Evolutionary conservation across 257 asterid species (phyloP).

Genomic region (Primulina eburnea): DNA sequence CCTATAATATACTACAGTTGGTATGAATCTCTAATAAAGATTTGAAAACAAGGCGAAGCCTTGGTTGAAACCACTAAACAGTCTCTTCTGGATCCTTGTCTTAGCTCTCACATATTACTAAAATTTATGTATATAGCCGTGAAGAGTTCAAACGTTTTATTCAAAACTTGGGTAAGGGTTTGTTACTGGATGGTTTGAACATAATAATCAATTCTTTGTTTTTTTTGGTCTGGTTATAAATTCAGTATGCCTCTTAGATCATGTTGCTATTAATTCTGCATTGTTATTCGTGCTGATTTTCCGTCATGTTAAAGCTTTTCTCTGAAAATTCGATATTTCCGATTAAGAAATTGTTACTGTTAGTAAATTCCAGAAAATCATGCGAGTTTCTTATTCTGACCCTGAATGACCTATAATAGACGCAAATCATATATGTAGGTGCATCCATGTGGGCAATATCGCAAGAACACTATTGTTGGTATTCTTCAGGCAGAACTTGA

Average conservation of each 20-base stretch:
- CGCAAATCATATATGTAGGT: constrained; percentile 46
- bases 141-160: not conserved
- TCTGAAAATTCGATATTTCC: not conserved
- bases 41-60: not conserved
- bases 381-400: constrained; percentile 4
- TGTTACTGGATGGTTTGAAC: not conserved
- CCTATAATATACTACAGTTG: too few relatives aligned
- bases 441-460: constrained; percentile 98
- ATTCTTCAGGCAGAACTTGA: constrained; percentile 95
- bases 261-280: not conserved
- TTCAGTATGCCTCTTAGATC: not conserved
- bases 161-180: too few relatives aligned
- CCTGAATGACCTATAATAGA: constrained; percentile 5
- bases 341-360: not conserved
- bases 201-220: not conserved
- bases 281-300: not conserved
- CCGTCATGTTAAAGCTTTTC: not conserved
- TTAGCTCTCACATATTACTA: not conserved
- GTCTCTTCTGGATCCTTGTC: not conserved
- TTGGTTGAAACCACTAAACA: not conserved
- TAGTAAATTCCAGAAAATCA: not conserved
- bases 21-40: too few relatives aligned
- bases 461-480: constrained; percentile 91
- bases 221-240: not conserved
- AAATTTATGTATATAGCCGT: not conserved